phyloP scores from a whole-genome alignment of 2,329 filamentous ascomycete genomes.

The Cadophora malorum region DNA sequence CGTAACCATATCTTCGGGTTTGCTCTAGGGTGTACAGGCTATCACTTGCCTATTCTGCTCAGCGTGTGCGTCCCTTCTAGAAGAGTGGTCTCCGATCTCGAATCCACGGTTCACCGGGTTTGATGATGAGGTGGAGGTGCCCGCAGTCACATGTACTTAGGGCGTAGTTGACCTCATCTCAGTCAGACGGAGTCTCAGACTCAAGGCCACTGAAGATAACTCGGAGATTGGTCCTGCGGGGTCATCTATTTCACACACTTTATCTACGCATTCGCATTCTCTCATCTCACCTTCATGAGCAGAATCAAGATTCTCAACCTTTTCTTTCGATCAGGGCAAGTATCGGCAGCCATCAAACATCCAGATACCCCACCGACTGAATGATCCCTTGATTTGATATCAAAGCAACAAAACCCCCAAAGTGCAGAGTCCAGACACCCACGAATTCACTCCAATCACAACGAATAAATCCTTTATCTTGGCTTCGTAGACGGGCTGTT shows the following conservation, averaged over 20 bases:
- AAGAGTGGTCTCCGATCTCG: slow-evolving; percentile 1
- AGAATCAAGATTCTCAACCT: not conserved
- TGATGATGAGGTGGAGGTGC: not conserved
- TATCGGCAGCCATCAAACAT: not conserved
- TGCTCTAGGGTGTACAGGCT: not conserved
- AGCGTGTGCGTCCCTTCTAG: not conserved
- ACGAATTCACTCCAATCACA: not conserved
- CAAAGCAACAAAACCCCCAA: not conserved
- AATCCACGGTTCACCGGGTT: not conserved
- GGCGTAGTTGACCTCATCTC: not conserved
- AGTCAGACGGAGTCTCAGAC: too few species aligned
- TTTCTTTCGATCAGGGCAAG: not conserved
- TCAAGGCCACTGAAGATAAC: not conserved
- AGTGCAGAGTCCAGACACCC: slow-evolving; percentile 1
- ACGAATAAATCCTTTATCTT: not conserved
- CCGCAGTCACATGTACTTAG: not conserved
- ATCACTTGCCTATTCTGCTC: slow-evolving; percentile 16
- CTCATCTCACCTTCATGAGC: not conserved
- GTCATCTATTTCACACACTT: slow-evolving; percentile 3
- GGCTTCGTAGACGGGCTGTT: not conserved
- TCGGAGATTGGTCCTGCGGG: slow-evolving; percentile 6
- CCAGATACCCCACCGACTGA: not conserved
- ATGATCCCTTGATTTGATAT: not conserved
- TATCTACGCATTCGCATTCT: not conserved
- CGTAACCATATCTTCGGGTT: slow-evolving; percentile 11